Evolutionary conservation across 768 basidiomycete genomes (phyloP).

Genomic region (Dioszegia aurantiaca): DNA sequence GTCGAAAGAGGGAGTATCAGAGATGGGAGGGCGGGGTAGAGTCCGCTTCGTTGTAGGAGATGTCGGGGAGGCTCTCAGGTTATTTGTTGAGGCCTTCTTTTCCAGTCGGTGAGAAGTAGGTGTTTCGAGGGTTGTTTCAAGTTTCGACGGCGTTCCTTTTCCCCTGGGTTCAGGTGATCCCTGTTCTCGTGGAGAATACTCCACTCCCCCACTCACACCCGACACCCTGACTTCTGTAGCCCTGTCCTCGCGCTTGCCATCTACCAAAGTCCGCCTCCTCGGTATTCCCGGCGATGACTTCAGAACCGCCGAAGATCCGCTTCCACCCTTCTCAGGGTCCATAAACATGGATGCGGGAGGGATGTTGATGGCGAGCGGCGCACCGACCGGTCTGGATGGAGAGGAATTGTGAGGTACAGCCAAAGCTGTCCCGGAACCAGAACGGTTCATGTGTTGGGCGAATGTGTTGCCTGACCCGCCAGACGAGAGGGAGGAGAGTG

Average conservation of each 20-base stretch:
- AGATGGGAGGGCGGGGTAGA: constrained; percentile 37
- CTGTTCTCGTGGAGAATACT: neutral
- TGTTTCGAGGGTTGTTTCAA: neutral
- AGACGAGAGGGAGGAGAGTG: constrained; percentile 20
- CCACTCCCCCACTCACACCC: constrained; percentile 2
- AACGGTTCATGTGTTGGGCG: neutral
- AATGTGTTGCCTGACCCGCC: neutral
- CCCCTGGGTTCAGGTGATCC: constrained; percentile 6
- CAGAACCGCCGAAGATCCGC: constrained; percentile 21
- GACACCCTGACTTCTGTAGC: constrained; percentile 8
- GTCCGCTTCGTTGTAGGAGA: constrained; percentile 34
- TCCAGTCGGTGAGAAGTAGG: constrained; percentile 22
- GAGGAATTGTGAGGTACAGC: neutral
- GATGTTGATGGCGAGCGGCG: constrained; percentile 30
- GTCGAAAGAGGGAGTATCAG: constrained; percentile 5
- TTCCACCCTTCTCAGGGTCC: constrained; percentile 7
- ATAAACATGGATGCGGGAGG: constrained; percentile 10
- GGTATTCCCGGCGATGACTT: constrained; percentile 29
- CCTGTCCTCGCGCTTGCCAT: constrained; percentile 3
- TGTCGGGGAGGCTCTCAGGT: constrained; percentile 22
- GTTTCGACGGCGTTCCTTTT: neutral
- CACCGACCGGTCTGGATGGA: constrained; percentile 1
- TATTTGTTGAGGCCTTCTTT: constrained; percentile 26
- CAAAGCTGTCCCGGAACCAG: neutral
- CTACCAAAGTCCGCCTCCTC: constrained; percentile 11